Conservation (phyloP, 768 basidiomycete species). For the Daedaleopsis sinensis region DNA sequence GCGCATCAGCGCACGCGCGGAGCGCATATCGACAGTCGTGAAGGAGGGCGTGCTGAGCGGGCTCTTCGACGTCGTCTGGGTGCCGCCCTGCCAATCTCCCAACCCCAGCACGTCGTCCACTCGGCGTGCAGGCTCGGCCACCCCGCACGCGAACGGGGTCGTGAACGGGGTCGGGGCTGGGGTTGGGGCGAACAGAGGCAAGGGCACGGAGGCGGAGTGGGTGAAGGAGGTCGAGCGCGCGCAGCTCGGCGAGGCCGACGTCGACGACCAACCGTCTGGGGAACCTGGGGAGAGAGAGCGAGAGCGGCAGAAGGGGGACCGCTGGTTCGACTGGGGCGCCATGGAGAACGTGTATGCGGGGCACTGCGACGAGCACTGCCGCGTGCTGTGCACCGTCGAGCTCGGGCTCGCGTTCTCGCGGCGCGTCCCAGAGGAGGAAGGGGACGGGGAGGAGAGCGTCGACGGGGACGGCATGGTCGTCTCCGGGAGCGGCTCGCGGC, state of each 20-base stretch:
- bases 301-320: conserved; percentile 6
- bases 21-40: conserved; percentile 30
- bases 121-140: background rate
- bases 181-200: conserved; percentile 1
- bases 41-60: conserved; percentile 38
- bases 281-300: conserved; percentile 1
- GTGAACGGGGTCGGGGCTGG: background rate
- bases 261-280: too few relatives aligned
- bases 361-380: conserved; percentile 21
- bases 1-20: conserved; percentile 32
- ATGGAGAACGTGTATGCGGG: conserved; percentile 33
- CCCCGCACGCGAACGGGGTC: conserved; percentile 1
- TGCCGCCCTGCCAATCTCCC: conserved; percentile 6
- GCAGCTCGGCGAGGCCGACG: background rate
- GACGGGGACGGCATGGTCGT: conserved; percentile 14
- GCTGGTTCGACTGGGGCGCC: conserved; percentile 27
- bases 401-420: conserved; percentile 30
- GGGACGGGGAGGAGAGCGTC: conserved; percentile 22
- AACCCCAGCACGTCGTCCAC: background rate
- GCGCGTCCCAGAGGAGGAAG: conserved; percentile 17
- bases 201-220: conserved; percentile 21
- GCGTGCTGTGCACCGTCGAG: conserved; percentile 34
- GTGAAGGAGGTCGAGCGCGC: conserved; percentile 16
- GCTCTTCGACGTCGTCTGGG: conserved; percentile 35
- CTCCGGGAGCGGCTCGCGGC: background rate